Percentiles rank a stretch among this genome's conserved stretches.
Conservation (phyloP, 73 alveolate genomes). For the Paramecium primaurelia region DNA sequence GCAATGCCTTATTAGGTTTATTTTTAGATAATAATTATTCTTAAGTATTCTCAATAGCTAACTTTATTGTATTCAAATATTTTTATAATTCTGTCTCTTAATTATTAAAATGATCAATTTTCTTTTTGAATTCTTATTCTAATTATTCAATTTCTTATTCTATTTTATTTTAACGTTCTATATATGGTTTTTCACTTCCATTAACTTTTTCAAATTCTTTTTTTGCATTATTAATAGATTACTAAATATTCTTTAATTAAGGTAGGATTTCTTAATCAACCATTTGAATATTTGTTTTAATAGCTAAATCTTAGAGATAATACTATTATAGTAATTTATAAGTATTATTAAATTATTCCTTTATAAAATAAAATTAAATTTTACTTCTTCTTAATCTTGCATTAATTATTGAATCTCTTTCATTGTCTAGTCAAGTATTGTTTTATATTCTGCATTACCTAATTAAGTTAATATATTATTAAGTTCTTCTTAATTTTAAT, state of each 20-base stretch:
- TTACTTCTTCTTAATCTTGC: neutral
- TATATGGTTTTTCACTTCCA: neutral
- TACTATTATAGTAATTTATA: neutral
- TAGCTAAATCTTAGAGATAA: neutral
- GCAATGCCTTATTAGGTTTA: conserved; percentile 39
- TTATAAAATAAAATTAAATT: neutral
- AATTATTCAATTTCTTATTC: conserved; percentile 5
- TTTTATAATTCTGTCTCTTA: neutral
- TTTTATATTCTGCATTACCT: neutral
- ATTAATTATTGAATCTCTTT: neutral
- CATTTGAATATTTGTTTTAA: neutral
- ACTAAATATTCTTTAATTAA: neutral
- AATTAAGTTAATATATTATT: neutral
- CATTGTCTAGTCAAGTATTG: neutral
- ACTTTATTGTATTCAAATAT: neutral
- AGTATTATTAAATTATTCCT: conserved; percentile 44
- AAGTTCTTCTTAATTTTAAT: neutral
- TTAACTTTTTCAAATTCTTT: neutral
- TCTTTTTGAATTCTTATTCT: neutral
- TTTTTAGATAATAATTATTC: neutral
- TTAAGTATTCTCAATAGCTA: neutral
- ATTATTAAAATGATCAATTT: neutral
- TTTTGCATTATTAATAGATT: neutral
- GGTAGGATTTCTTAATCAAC: conserved; percentile 36
- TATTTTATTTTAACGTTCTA: neutral